Base-by-base conservation (phyloP, 2,329 filamentous ascomycete species). In the Rhynchosporium secalis region DNA sequence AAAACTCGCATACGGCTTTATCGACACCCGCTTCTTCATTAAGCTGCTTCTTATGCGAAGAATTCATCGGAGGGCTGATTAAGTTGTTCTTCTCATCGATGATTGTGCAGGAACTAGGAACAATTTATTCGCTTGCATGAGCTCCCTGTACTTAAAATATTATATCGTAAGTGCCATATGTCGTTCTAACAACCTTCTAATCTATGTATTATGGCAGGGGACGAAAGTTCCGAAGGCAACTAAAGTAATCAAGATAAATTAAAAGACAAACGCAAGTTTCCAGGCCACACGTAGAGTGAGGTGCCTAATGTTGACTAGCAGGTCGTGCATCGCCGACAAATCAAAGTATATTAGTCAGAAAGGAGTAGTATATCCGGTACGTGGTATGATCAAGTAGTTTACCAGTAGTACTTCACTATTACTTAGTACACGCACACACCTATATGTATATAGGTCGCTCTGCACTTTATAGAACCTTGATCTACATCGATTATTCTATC, bases 311-410 rank as follows among this genome's bases (percentile, higher is more conserved):
- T 76, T 71, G 28, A 90, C 83, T 28, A 96, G 80, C 0, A 89
- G 90, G 75, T 96, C 89, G 76, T 89, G 95, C 62, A 96, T 87
- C 4, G 91, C 91, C 1, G 93, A 92, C 92, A 96, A 96, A 70
- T 94, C 84, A 75, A 96, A 96, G 78, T 96, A 96, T 40, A 52
- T 61, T 45, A 61, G 20, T 20, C 20, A 20, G 20, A 20, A 20
- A 20, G 20, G 20, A 20, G 20, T 20, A 20, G 20, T 20, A 20
- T 20, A 20, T 20, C 20, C 20, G 20, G 20, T 20, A 20, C 20
- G 20, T 20, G 20, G 20, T 20, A 1, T 20, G 20, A 20, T 20
- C 20, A 20, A 20, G 20, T 20, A 20, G 20, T 20, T 20, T 20
- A 20, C 20, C 20, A 20, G 20, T 20, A 20, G 20, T 20, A 20